These are phyloP conservation scores for Gilbertella persicaria DNA, from an alignment of 371 early-diverging fungal species.

Conservation along the genomic window DNA sequence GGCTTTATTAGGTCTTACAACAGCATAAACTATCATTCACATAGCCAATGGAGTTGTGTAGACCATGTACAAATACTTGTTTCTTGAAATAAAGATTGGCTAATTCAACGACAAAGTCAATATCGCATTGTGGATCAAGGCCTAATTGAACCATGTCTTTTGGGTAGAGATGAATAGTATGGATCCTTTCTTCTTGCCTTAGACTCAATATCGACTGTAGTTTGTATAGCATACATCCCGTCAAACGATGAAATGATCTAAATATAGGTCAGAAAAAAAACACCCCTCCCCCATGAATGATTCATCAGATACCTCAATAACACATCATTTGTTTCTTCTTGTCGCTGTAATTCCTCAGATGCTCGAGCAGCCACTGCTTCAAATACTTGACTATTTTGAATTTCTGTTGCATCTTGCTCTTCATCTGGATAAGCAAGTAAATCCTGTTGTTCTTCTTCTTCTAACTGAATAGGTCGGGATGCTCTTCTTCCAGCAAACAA, in stretches of 20 bases:
- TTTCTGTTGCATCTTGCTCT: slow-evolving; percentile 38
- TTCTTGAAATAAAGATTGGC: slow-evolving; percentile 45
- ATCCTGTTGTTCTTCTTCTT: slow-evolving; percentile 5
- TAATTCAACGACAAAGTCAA: slow-evolving; percentile 43
- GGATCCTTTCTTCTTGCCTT: slow-evolving; percentile 24
- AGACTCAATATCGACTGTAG: slow-evolving; percentile 31
- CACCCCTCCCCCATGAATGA: slow-evolving; percentile 2
- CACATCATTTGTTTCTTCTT: background rate
- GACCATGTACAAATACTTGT: slow-evolving; percentile 25
- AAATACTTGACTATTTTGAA: slow-evolving; percentile 33
- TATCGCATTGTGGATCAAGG: slow-evolving; percentile 44
- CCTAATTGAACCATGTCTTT: slow-evolving; percentile 51
- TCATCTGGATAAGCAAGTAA: slow-evolving; percentile 20
- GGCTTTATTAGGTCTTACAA: background rate
- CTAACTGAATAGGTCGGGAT: background rate
- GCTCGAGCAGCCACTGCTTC: slow-evolving; percentile 29
- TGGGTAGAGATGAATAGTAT: slow-evolving; percentile 24
- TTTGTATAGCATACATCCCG: slow-evolving; percentile 26
- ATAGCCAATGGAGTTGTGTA: slow-evolving; percentile 9
- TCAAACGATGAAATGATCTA: slow-evolving; percentile 52
- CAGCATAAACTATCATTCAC: background rate
- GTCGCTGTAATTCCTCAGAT: slow-evolving; percentile 6
- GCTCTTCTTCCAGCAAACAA: slow-evolving; percentile 12
- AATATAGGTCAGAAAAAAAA: background rate
- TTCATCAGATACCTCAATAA: slow-evolving; percentile 3